Percentiles rank a stretch among this genome's conserved stretches.
These are phyloP conservation scores for Ramaria rubella DNA, from an alignment of 768 basidiomycete species.

Conservation along the genomic window DNA sequence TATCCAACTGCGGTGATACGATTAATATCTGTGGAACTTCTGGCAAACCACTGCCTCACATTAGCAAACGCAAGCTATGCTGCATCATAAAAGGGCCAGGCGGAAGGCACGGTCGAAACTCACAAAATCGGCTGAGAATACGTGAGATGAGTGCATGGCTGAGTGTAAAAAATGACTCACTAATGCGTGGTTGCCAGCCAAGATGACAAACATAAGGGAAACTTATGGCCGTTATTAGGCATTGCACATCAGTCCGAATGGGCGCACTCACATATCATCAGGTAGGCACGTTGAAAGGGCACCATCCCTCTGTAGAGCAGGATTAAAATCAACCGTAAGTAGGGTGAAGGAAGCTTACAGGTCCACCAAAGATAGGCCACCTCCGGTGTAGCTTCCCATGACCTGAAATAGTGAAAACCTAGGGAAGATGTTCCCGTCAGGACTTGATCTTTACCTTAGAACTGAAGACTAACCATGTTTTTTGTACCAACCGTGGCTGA, in stretches of 20 bases:
- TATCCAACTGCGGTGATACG: conserved; percentile 51
- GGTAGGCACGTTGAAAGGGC: conserved; percentile 82
- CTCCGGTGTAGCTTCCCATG: conserved; percentile 83
- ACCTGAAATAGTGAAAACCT: conserved; percentile 87
- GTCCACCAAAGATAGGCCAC: conserved; percentile 83
- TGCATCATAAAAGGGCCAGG: neutral
- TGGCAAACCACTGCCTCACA: conserved; percentile 44
- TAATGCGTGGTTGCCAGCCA: conserved; percentile 91
- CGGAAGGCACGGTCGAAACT: conserved; percentile 27
- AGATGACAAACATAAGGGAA: conserved; percentile 62
- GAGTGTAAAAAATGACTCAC: conserved; percentile 45
- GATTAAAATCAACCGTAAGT: neutral
- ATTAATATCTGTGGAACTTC: neutral
- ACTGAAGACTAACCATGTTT: conserved; percentile 51
- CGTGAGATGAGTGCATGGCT: conserved; percentile 4
- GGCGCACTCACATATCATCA: conserved; percentile 46
- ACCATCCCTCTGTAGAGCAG: conserved; percentile 44
- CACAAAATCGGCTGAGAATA: conserved; percentile 72
- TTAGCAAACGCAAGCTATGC: conserved; percentile 67
- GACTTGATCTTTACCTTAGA: neutral
- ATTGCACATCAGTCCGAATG: neutral
- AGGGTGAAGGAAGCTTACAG: conserved; percentile 48
- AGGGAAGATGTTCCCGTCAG: neutral
- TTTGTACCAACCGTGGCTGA: conserved; percentile 46
- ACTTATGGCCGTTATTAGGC: conserved; percentile 23